phyloP scores from a whole-genome alignment of 2,329 filamentous ascomycete species.

The Aaosphaeria arxii region DNA sequence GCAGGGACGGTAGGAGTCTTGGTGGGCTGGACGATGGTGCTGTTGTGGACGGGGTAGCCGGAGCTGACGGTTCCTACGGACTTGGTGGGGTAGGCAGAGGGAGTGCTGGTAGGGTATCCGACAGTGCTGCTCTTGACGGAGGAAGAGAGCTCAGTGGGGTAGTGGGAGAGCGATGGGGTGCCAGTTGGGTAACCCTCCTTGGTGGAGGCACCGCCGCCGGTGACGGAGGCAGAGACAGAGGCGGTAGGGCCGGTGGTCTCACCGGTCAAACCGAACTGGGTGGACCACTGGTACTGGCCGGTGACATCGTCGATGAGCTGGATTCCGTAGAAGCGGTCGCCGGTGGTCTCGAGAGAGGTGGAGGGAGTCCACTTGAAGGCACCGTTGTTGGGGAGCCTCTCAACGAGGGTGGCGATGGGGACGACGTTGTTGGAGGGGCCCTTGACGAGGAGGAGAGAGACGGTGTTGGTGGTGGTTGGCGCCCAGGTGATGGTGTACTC shows the following conservation, averaged over 20 bases:
- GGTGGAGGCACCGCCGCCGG: constrained; percentile 5
- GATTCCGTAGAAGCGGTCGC: constrained; percentile 58
- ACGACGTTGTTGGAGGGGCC: constrained; percentile 56
- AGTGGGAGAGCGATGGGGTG: constrained; percentile 12
- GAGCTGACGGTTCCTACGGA: constrained; percentile 12
- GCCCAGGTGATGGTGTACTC: constrained; percentile 59
- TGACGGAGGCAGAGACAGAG: constrained; percentile 7
- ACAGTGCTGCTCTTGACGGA: constrained; percentile 13
- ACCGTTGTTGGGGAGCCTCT: constrained; percentile 56
- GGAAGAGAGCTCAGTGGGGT: constrained; percentile 11
- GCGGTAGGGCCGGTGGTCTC: constrained; percentile 5
- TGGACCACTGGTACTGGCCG: constrained; percentile 56
- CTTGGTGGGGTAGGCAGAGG: constrained; percentile 10
- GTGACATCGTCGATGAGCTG: constrained; percentile 59
- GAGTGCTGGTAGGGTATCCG: constrained; percentile 6
- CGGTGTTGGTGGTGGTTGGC: constrained; percentile 45
- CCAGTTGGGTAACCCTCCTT: constrained; percentile 13
- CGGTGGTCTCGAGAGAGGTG: constrained; percentile 41
- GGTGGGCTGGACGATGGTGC: constrained; percentile 30
- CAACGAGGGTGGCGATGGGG: constrained; percentile 47
- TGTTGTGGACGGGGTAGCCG: constrained; percentile 21
- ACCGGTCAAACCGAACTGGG: constrained; percentile 58
- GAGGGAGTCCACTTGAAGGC: constrained; percentile 55
- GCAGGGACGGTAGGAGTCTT: constrained; percentile 30
- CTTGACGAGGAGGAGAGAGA: constrained; percentile 60